These are phyloP conservation scores for Dillenia suffruticosa DNA, from an alignment of 164 flowering plant species.

Conservation along the genomic window DNA sequence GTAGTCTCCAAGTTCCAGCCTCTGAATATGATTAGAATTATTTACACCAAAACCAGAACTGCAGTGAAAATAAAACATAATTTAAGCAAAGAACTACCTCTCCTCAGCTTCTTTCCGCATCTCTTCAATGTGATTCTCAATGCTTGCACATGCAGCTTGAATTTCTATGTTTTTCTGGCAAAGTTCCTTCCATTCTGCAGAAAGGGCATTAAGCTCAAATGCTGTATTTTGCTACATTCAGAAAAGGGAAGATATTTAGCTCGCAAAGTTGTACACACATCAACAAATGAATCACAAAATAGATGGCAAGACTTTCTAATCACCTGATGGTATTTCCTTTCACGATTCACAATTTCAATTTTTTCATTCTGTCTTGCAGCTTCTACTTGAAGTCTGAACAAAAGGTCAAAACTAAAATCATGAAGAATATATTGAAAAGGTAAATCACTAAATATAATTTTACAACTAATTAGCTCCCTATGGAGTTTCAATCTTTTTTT, in stretches of 20 bases:
- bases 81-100: slow-evolving; percentile 33
- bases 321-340: slow-evolving; percentile 96
- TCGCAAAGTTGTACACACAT: too few relatives aligned
- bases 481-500: too few relatives aligned
- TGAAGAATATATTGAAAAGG: too few relatives aligned
- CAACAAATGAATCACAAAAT: too few relatives aligned
- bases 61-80: slow-evolving; percentile 1
- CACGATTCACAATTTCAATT: slow-evolving; percentile 86
- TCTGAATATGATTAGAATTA: slow-evolving; percentile 23
- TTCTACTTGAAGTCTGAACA: slow-evolving; percentile 64
- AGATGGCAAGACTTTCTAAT: neutral
- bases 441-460: too few relatives aligned
- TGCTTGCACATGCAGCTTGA: slow-evolving; percentile 60
- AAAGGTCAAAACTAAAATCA: too few relatives aligned
- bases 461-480: too few relatives aligned
- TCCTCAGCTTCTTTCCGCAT: slow-evolving; percentile 62
- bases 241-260: neutral
- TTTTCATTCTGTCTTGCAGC: slow-evolving; percentile 58
- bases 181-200: slow-evolving; percentile 87
- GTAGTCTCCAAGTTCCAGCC: slow-evolving; percentile 63
- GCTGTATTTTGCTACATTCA: slow-evolving; percentile 79
- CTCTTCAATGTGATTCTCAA: slow-evolving; percentile 54
- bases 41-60: slow-evolving; percentile 7
- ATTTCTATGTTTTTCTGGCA: slow-evolving; percentile 84
- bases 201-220: slow-evolving; percentile 72